Evolutionary conservation across 495 filamentous ascomycete genomes (phyloP), one percentile per base, ranked within the genome.

Genomic region (Hyaloscypha bicolor): DNA sequence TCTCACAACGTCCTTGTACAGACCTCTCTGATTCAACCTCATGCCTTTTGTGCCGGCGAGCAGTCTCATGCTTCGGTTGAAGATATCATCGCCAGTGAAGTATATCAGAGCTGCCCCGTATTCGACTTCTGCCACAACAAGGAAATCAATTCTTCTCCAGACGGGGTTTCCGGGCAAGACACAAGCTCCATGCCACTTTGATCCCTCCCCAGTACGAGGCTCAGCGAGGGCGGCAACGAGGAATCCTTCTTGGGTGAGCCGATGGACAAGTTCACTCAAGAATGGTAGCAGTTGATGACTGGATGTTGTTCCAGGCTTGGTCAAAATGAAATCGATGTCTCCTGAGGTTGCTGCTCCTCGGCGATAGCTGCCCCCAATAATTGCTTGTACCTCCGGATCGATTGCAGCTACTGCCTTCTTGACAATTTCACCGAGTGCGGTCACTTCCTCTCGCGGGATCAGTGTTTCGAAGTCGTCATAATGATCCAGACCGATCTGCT

Each of bases 51-150:
- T 94, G 35, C 88, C 88, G 30, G 93, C 92, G 57, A 97, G 79
- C 12, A 97, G 77, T 69, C 95, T 78, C 77, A 97, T 85, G 64
- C 91, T 95, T 33, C 94, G 83, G 72, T 99, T 99, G 80, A 99
- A 99, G 59, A 97, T 93, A 73, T 97, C 94, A 71, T 97, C 96
- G 2, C 95, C 95, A 0, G 95, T 97, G 71, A 97, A 99, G 73
- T 99, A 99, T 60, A 99, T 85, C 72, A 97, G 74, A 2, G 95
- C 94, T 1, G 95, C 95, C 3, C 95, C 95, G 51, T 94, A 80
- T 77, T 97, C 88, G 0, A 84, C 81, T 67, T 88, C 86, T 0
- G 93, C 93, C 14, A 97, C 95, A 19, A 97, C 83, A 0, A 99
- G 81, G 33, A 97, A 85, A 74, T 99, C 95, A 66, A 97, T 90